Conservation (phyloP, 768 basidiomycete species). For the Cystofilobasidium capitatum region DNA sequence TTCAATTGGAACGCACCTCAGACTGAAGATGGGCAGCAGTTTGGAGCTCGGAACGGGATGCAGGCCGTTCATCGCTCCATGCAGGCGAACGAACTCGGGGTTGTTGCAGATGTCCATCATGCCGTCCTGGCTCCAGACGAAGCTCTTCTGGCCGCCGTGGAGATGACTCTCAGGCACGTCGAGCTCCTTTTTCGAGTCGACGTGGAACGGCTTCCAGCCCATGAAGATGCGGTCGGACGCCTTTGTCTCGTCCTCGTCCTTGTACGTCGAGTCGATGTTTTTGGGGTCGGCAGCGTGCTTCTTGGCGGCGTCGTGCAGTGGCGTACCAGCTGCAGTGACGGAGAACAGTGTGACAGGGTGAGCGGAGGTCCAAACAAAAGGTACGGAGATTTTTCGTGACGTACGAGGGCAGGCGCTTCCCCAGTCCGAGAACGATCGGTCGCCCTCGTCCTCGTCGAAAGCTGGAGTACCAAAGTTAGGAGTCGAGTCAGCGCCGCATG, state of each 20-base stretch:
- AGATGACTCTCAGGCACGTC: not conserved
- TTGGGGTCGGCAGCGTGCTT: not conserved
- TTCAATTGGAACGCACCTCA: constrained; percentile 13
- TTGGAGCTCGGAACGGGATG: constrained; percentile 31
- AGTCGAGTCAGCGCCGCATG: not conserved
- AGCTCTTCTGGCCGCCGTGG: constrained; percentile 28
- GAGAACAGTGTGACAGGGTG: not conserved
- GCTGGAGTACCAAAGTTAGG: not conserved
- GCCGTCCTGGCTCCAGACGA: constrained; percentile 36
- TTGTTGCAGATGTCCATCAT: constrained; percentile 41
- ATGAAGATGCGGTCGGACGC: not conserved
- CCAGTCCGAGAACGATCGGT: constrained; percentile 19
- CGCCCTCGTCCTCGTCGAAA: constrained; percentile 13
- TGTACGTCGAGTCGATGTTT: not conserved
- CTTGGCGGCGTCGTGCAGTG: not conserved
- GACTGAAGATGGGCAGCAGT: constrained; percentile 34
- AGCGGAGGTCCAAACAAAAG: not conserved
- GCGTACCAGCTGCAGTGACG: not conserved
- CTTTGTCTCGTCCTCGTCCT: not conserved
- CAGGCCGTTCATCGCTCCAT: constrained; percentile 37
- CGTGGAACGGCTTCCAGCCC: constrained; percentile 1
- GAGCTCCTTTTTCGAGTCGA: not conserved
- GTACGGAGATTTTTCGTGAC: no score
- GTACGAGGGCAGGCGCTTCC: constrained; percentile 19
- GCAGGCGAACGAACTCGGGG: constrained; percentile 38